A percentile compares a stretch with the other conserved stretches of the same genome.
These are phyloP conservation scores for Aphanomyces euteiches DNA, from an alignment of 352 stramenopile species.

Conservation along the genomic window DNA sequence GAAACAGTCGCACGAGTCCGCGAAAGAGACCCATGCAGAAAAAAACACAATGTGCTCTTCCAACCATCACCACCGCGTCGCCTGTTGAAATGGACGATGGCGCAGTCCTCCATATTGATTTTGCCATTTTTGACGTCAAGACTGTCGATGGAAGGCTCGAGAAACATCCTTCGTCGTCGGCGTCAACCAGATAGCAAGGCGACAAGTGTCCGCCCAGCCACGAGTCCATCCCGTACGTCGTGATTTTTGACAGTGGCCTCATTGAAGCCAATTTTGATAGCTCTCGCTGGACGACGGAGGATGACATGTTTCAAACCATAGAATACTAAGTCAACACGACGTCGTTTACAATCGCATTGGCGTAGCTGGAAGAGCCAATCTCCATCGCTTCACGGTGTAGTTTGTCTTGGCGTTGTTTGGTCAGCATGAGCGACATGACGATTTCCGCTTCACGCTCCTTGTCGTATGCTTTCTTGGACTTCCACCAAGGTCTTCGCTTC, in stretches of 20 bases:
- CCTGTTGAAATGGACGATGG: not conserved
- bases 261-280: too few species aligned
- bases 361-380: slow-evolving; percentile 10
- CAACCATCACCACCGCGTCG: not conserved
- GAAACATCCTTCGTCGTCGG: not conserved
- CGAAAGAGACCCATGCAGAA: not conserved
- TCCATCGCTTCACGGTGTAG: slow-evolving; percentile 28
- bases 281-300: too few species aligned
- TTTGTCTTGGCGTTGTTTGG: slow-evolving; percentile 16
- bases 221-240: too few species aligned
- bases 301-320: too few species aligned
- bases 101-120: not conserved
- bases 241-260: too few species aligned
- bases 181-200: too few species aligned
- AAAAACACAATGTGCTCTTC: not conserved
- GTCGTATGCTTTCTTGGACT: slow-evolving; percentile 23
- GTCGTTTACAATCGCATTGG: slow-evolving; percentile 22
- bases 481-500: slow-evolving; percentile 20
- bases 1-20: slow-evolving; percentile 1
- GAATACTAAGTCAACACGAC: not conserved
- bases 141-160: not conserved
- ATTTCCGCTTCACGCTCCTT: slow-evolving; percentile 21
- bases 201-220: too few species aligned
- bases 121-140: slow-evolving; percentile 12
- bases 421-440: slow-evolving; percentile 21